Evolutionary conservation across 2,329 filamentous ascomycete species (phyloP), one percentile per base, ranked within the genome.

Genomic region (Fusarium guadeloupense): DNA sequence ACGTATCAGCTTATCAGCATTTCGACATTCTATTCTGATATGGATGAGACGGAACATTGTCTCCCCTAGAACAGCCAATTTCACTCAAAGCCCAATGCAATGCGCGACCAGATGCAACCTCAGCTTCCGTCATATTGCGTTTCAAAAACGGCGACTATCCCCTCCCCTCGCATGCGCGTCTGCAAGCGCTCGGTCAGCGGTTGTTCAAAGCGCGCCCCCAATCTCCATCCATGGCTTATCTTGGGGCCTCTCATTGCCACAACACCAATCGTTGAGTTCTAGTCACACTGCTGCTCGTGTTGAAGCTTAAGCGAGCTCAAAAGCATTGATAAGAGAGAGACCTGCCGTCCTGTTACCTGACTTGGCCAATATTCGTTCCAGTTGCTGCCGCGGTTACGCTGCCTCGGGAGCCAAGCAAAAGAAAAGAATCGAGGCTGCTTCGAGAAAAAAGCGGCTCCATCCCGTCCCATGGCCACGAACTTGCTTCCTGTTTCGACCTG

Each of bases 341-440:
- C 41, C 37, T 47, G 23, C 31, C 38, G 40, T 51, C 58, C 57
- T 48, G 48, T 35, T 65, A 44, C 28, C 39, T 61, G 38, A 52
- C 58, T 55, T 66, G 49, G 37, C 42, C 37, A 25, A 21, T n/a
- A 34, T 25, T 43, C 25, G 45, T 51, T 45, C 45, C 58, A 50
- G 42, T 30, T 64, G 50, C 60, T 59, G 59, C 63, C 63, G 63
- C 63, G 63, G 63, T 51, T 54, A 30, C 49, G 17, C 31, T 37
- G 48, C 63, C 63, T 66, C 63, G 63, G 60, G 59, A 45, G 60
- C 57, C 60, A 61, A 60, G 55, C 23, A 30, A 48, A 51, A 62
- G 9, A 25, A 26, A 51, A 40, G 26, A 59, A 45, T 50, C 49
- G 35, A 57, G 48, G 40, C 62, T 42, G 46, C 39, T 62, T 62